A percentile compares a stretch with the other conserved stretches of the same genome.
These are phyloP conservation scores for Toxicodendron radicans DNA, from an alignment of 345 rosid species.

Conservation along the genomic window DNA sequence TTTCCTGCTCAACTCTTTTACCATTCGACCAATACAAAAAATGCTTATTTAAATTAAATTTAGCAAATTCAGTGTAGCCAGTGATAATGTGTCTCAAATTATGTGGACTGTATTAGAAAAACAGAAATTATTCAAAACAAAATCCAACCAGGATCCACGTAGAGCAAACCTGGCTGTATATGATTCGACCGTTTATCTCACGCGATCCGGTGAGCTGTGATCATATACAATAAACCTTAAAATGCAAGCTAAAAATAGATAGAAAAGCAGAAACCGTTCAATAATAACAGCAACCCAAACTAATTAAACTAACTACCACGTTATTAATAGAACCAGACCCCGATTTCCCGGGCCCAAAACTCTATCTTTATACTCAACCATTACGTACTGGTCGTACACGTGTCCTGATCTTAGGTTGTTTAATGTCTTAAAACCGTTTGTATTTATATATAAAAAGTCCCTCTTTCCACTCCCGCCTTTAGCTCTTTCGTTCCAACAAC, in stretches of 20 bases:
- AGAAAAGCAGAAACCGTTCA: conserved; percentile 17
- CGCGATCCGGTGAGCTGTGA: too few species aligned
- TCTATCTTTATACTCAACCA: background rate
- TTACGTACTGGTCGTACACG: conserved; percentile 17
- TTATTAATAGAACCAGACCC: conserved; percentile 23
- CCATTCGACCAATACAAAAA: too few species aligned
- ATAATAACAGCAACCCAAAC: conserved; percentile 14
- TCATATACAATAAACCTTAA: too few species aligned
- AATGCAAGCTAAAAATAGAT: background rate
- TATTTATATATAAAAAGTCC: conserved; percentile 21
- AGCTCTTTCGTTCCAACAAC: conserved; percentile 2
- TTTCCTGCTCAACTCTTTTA: too few species aligned
- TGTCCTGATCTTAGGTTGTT: conserved; percentile 21
- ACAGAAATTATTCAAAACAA: background rate
- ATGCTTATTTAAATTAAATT: too few species aligned
- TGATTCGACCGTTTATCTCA: too few species aligned
- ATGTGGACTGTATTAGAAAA: background rate
- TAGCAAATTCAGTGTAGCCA: too few species aligned
- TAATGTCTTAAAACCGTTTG: conserved; percentile 11
- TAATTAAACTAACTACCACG: conserved; percentile 20
- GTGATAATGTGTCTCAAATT: too few species aligned
- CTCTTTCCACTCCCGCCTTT: conserved; percentile 26
- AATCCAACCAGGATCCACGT: background rate
- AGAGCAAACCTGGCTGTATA: background rate
- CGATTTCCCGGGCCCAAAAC: conserved; percentile 9